Conservation (phyloP, 164 flowering plant genomes). For the Piper betle region DNA sequence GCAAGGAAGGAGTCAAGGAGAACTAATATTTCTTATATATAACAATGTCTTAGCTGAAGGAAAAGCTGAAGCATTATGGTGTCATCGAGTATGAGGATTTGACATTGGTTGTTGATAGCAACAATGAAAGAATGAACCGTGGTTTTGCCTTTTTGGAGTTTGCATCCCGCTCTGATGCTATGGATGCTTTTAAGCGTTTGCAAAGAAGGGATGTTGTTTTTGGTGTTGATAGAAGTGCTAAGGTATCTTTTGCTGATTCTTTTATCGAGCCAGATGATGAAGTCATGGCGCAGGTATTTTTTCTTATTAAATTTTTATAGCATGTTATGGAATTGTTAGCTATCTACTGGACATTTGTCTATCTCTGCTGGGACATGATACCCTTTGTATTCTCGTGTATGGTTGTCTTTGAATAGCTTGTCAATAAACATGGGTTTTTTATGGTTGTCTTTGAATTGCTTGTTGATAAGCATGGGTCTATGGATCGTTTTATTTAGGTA, state of each 20-base stretch:
- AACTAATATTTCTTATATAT: no score
- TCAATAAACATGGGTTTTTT: no score
- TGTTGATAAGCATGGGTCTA: neutral
- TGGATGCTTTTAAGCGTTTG: constrained; percentile 86
- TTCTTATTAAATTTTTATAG: neutral
- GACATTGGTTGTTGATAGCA: constrained; percentile 78
- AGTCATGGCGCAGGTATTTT: constrained; percentile 86
- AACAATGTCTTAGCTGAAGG: constrained; percentile 50
- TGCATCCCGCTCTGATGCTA: constrained; percentile 82
- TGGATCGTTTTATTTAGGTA: constrained; percentile 33
- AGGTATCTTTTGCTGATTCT: constrained; percentile 94
- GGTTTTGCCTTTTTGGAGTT: constrained; percentile 96
- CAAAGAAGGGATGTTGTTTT: constrained; percentile 76
- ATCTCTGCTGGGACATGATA: no score
- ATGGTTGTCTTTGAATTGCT: neutral
- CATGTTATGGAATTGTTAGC: neutral
- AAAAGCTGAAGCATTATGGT: constrained; percentile 76
- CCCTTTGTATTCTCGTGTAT: no score
- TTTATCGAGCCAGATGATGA: constrained; percentile 92
- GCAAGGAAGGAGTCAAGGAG: no score
- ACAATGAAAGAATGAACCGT: constrained; percentile 69
- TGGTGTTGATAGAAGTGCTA: constrained; percentile 87
- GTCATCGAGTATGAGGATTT: constrained; percentile 65
- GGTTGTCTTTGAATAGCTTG: no score
- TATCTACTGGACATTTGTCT: neutral